Evolutionary conservation across 768 basidiomycete species (phyloP).

Genomic region (Macrolepiota albuminosa): DNA sequence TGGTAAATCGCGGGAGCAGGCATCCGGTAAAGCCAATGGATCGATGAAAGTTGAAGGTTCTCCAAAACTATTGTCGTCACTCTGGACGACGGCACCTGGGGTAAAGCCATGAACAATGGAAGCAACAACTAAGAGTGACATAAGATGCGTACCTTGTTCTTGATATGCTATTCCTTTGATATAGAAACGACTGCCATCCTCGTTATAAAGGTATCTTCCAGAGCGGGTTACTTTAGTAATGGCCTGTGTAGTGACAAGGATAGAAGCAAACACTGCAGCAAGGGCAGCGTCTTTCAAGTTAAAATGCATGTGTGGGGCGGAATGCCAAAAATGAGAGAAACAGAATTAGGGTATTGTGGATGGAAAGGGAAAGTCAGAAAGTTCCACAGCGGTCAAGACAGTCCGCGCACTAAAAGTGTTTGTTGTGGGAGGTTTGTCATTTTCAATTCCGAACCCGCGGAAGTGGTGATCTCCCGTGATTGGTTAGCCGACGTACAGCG

Average conservation of each 20-base stretch:
- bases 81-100: constrained; percentile 36
- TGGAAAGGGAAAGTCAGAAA: constrained; percentile 1
- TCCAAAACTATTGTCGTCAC: constrained; percentile 55
- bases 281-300: constrained; percentile 27
- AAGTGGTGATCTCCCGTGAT: neutral
- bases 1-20: constrained; percentile 77
- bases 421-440: neutral
- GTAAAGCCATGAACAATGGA: constrained; percentile 1
- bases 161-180: constrained; percentile 89
- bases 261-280: constrained; percentile 33
- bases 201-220: constrained; percentile 79
- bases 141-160: constrained; percentile 53
- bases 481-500: no score
- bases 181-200: constrained; percentile 74
- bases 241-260: constrained; percentile 54
- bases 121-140: neutral
- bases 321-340: neutral
- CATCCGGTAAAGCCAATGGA: constrained; percentile 61
- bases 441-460: neutral
- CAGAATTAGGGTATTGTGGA: constrained; percentile 2
- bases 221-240: constrained; percentile 62
- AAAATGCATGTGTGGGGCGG: constrained; percentile 19
- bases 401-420: neutral
- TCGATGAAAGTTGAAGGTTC: constrained; percentile 78
- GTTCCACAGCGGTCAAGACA: neutral